Conservation (phyloP, 768 basidiomycete species). For the Tricholoma terreum region DNA sequence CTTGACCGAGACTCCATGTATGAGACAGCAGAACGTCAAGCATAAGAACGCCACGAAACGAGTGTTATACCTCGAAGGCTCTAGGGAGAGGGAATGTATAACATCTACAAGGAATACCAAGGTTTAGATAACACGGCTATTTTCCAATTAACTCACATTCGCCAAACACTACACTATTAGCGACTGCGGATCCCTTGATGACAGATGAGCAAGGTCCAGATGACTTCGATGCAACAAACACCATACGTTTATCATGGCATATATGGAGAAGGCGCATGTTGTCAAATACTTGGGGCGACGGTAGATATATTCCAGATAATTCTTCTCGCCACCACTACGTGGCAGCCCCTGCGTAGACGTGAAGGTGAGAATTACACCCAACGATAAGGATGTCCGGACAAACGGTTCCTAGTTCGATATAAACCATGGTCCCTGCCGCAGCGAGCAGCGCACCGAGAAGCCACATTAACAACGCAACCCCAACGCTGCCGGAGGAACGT, state of each 20-base stretch:
- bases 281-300: constrained; percentile 56
- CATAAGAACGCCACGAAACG: constrained; percentile 55
- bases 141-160: constrained; percentile 49
- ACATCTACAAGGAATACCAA: constrained; percentile 42
- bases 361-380: background rate
- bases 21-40: constrained; percentile 51
- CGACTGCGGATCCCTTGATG: constrained; percentile 54
- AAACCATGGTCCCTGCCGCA: constrained; percentile 64
- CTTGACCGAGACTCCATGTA: constrained; percentile 52
- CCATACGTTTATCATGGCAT: constrained; percentile 55
- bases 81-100: constrained; percentile 49
- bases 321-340: constrained; percentile 72
- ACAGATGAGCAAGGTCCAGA: background rate
- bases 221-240: background rate
- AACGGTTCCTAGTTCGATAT: constrained; percentile 74
- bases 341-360: constrained; percentile 52
- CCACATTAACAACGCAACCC: constrained; percentile 69
- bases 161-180: constrained; percentile 63
- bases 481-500: constrained; percentile 65
- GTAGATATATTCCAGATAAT: constrained; percentile 72
- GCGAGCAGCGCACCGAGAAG: constrained; percentile 63
- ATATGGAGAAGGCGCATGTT: constrained; percentile 57
- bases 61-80: constrained; percentile 43
- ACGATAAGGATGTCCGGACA: constrained; percentile 12
- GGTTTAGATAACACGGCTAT: background rate